Evolutionary conservation across 192 early-diverging fungal species (phyloP).

Genomic region (Pecoramyces ruminantium): DNA sequence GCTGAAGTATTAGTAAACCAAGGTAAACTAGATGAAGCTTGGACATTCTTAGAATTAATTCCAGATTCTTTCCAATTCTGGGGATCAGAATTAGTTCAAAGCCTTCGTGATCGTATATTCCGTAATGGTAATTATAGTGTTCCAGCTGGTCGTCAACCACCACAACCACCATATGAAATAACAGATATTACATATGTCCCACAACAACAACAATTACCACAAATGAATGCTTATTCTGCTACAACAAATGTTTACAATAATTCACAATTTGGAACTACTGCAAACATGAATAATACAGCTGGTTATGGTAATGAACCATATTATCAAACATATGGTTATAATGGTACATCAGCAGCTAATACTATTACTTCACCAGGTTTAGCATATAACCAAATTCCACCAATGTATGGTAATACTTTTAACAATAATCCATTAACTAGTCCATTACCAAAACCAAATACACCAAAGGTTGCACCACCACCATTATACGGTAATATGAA

Average conservation of each 20-base stretch:
- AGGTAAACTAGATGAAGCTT: conserved; percentile 56
- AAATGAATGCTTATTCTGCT: background rate
- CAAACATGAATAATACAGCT: background rate
- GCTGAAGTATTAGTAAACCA: conserved; percentile 55
- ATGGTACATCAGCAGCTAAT: too few species aligned
- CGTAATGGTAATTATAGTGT: conserved; percentile 1
- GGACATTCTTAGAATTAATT: conserved; percentile 35
- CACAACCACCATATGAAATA: conserved; percentile 12
- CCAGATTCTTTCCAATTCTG: background rate
- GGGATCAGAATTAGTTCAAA: background rate
- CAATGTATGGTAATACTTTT: too few species aligned
- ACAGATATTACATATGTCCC: conserved; percentile 9
- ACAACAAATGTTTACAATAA: too few species aligned
- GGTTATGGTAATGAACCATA: background rate
- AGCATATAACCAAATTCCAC: too few species aligned
- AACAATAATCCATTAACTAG: too few species aligned
- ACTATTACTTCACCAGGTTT: too few species aligned
- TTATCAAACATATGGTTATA: too few species aligned
- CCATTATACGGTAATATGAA: too few species aligned
- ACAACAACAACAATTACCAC: conserved; percentile 5
- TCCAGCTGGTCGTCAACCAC: conserved; percentile 7
- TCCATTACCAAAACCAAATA: too few species aligned
- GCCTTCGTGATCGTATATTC: conserved; percentile 1
- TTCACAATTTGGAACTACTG: too few species aligned
- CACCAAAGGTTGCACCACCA: too few species aligned